Conservation (phyloP, 257 asterid species). For the Thymus mandschuricus region DNA sequence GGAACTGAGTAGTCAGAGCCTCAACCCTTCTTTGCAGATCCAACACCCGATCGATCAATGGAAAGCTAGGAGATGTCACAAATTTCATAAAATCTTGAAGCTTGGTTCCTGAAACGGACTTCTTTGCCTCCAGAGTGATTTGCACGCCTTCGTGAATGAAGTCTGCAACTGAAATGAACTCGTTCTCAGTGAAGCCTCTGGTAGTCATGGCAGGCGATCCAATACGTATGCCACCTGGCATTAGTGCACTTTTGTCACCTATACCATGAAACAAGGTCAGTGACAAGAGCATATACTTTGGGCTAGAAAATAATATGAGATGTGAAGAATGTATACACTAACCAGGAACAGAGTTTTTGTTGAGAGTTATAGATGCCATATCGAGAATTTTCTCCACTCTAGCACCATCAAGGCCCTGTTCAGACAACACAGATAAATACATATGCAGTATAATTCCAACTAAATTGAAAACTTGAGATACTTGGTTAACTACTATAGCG, state of each 20-base stretch:
- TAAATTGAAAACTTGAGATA: not conserved
- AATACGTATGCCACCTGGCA: conserved; percentile 93
- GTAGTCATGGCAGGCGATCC: conserved; percentile 98
- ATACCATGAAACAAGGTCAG: not conserved
- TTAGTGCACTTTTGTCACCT: conserved; percentile 95
- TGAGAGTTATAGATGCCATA: conserved; percentile 93
- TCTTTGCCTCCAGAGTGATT: conserved; percentile 77
- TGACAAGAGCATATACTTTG: not conserved
- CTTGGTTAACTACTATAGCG: not conserved
- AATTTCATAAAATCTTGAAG: conserved; percentile 82
- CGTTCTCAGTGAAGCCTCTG: conserved; percentile 74
- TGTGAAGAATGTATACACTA: conserved; percentile 26
- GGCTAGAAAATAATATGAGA: not conserved
- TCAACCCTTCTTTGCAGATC: conserved; percentile 74
- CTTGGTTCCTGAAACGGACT: conserved; percentile 65
- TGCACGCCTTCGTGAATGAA: conserved; percentile 91
- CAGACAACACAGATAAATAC: conserved; percentile 3
- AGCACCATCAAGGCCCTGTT: conserved; percentile 92
- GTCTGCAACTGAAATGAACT: conserved; percentile 69
- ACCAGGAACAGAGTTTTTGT: conserved; percentile 97
- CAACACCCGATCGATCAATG: conserved; percentile 51
- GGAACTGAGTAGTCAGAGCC: conserved; percentile 73
- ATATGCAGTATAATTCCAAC: not conserved
- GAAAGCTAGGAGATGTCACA: conserved; percentile 64
- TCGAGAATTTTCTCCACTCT: conserved; percentile 92